Base-by-base conservation (phyloP, 2,329 filamentous ascomycete genomes). In the Diatrype stigma region DNA sequence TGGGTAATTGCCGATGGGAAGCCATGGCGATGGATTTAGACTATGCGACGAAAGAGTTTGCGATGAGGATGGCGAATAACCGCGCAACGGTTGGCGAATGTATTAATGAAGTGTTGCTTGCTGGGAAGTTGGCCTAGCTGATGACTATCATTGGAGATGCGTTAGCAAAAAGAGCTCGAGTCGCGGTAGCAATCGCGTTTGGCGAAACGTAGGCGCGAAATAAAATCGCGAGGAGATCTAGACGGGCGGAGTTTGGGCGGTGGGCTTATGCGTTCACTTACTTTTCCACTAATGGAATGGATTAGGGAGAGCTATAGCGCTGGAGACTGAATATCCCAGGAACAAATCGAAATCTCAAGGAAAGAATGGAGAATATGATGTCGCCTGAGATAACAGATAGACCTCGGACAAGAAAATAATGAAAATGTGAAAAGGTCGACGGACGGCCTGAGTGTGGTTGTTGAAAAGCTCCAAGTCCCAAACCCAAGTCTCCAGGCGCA, bases 1-100 rank as follows among this genome's bases (percentile, higher is more conserved):
- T 70, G 32, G 86, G 86, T 56, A 90, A 73, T 45, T 66, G 69
- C 67, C 81, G 64, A 17, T 65, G 60, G 45, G 63, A 57, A 37
- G 66, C 66, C 72, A 76, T 77, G 51, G 66, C 63, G 59, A 22
- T 28, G 32, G 50, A 51, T 52, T 52, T 52, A 45, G 17, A 10
- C 11, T 51, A 56, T 51, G 56, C 60, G 60, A 60, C 59, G 47
- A 35, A 44, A 56, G 19, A 42, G 42, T 30, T 49, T 50, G 48
- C 51, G 52, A 50, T 47, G 28, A 47, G 46, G 22, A 45, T 42
- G 45, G 46, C 22, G 14, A 23, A 17, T 5, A 44, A n/a, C 11
- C 40, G 40, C 40, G 14, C 12, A n/a, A 12, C 16, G 21, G 22
- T 7, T 17, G 5, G 22, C 12, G 16, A 17, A 30, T 19, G 22